Evolutionary conservation across 495 filamentous ascomycete genomes (phyloP).

Genomic region (Melanomma pulvis-pyrius): DNA sequence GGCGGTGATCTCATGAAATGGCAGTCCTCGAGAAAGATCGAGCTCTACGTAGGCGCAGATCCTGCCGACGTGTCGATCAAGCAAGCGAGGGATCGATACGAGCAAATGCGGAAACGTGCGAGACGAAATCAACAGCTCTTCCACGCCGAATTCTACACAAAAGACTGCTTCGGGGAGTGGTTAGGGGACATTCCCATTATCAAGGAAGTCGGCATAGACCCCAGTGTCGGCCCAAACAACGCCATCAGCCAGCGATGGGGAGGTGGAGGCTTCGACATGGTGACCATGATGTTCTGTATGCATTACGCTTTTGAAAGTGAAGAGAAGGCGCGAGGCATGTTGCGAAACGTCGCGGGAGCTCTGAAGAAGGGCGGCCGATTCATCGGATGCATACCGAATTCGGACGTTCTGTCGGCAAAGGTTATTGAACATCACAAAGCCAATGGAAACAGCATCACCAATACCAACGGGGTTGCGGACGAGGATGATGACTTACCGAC

Average conservation of each 20-base stretch:
- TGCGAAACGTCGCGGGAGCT: slow-evolving; percentile 84
- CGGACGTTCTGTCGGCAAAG: slow-evolving; percentile 76
- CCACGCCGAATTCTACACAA: slow-evolving; percentile 79
- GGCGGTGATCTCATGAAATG: slow-evolving; percentile 95
- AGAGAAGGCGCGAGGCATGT: slow-evolving; percentile 84
- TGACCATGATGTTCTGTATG: slow-evolving; percentile 99
- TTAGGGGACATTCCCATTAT: slow-evolving; percentile 77
- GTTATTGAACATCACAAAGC: slow-evolving; percentile 51
- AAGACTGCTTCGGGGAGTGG: slow-evolving; percentile 86
- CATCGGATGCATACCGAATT: slow-evolving; percentile 90
- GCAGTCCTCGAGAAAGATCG: slow-evolving; percentile 84
- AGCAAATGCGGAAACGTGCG: slow-evolving; percentile 63
- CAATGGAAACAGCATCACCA: not conserved
- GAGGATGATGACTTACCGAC: slow-evolving; percentile 51
- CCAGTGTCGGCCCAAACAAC: slow-evolving; percentile 62
- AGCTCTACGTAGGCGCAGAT: slow-evolving; percentile 89
- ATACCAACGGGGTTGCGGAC: slow-evolving; percentile 15
- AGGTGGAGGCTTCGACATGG: slow-evolving; percentile 88
- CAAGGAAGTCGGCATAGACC: slow-evolving; percentile 81
- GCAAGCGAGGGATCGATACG: slow-evolving; percentile 84
- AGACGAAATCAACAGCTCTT: slow-evolving; percentile 62
- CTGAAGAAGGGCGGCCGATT: slow-evolving; percentile 93
- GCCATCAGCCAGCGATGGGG: slow-evolving; percentile 60
- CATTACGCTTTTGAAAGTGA: slow-evolving; percentile 96
- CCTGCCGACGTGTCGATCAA: slow-evolving; percentile 88